Evolutionary conservation across 495 filamentous ascomycete genomes (phyloP).

Genomic region (Aspergillus affinis): DNA sequence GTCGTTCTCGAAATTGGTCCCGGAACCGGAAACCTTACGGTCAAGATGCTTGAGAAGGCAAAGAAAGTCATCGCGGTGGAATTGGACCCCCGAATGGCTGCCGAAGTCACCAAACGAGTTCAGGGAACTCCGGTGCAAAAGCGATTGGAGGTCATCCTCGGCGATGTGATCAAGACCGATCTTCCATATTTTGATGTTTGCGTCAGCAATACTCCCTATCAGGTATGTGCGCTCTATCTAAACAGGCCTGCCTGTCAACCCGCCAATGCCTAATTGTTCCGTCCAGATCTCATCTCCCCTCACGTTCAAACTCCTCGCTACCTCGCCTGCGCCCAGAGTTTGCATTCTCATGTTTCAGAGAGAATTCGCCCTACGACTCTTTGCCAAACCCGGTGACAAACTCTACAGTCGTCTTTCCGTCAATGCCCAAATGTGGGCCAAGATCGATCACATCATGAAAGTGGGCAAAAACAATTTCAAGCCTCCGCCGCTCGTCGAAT

Average conservation of each 20-base stretch:
- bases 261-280: slow-evolving; percentile 3
- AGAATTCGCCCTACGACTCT: slow-evolving; percentile 74
- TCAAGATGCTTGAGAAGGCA: slow-evolving; percentile 81
- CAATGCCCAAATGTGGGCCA: slow-evolving; percentile 94
- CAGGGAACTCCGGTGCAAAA: slow-evolving; percentile 81
- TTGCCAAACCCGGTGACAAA: slow-evolving; percentile 74
- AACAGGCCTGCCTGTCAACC: slow-evolving; percentile 4
- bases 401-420: slow-evolving; percentile 85
- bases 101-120: slow-evolving; percentile 91
- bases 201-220: slow-evolving; percentile 93
- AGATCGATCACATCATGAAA: slow-evolving; percentile 84
- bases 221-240: slow-evolving; percentile 38
- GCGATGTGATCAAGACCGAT: slow-evolving; percentile 90
- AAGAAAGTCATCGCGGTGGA: slow-evolving; percentile 89
- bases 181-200: slow-evolving; percentile 87
- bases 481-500: slow-evolving; percentile 88
- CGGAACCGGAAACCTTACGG: slow-evolving; percentile 85
- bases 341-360: slow-evolving; percentile 84
- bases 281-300: slow-evolving; percentile 81
- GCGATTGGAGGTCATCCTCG: slow-evolving; percentile 78
- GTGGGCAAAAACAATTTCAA: slow-evolving; percentile 94
- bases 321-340: slow-evolving; percentile 70
- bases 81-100: slow-evolving; percentile 94
- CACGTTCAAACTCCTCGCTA: slow-evolving; percentile 82
- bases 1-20: slow-evolving; percentile 73